Evolutionary conservation across 2,329 filamentous ascomycete genomes (phyloP).

Genomic region (Hymenoscyphus occultus): DNA sequence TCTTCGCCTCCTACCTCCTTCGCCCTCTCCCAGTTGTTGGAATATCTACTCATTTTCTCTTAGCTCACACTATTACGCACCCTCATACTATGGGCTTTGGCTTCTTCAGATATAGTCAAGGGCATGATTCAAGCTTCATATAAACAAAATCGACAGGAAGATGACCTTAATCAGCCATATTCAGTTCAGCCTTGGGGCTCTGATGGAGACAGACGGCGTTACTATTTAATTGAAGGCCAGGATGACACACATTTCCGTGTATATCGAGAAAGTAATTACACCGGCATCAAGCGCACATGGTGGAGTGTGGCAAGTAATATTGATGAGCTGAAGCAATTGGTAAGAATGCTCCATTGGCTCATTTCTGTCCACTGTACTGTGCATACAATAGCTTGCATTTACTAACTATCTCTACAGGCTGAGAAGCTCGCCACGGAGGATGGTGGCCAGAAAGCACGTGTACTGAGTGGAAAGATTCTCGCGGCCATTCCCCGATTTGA

Average conservation of each 20-base stretch:
- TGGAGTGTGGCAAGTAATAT: conserved; percentile 90
- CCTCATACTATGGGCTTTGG: conserved; percentile 82
- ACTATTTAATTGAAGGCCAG: conserved; percentile 89
- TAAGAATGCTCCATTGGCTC: neutral
- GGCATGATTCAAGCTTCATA: conserved; percentile 81
- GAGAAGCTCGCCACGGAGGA: conserved; percentile 75
- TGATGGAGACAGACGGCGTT: conserved; percentile 86
- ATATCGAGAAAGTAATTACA: conserved; percentile 88
- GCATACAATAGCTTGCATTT: neutral
- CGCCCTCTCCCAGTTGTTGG: neutral
- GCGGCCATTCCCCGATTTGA: conserved; percentile 86
- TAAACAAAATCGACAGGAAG: conserved; percentile 79
- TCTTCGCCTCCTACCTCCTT: neutral
- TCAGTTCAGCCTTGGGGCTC: conserved; percentile 89
- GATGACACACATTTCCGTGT: conserved; percentile 93
- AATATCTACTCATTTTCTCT: neutral
- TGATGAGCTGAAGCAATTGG: conserved; percentile 65
- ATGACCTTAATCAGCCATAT: conserved; percentile 77
- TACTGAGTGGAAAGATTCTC: conserved; percentile 72
- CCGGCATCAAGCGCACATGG: conserved; percentile 75
- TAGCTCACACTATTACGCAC: conserved; percentile 81
- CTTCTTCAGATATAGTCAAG: conserved; percentile 81
- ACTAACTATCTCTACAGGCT: conserved; percentile 49
- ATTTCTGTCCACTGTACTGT: neutral
- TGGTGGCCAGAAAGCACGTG: conserved; percentile 75